These are phyloP conservation scores for Ustilago esculenta DNA, from an alignment of 1,284 basidiomycete species.

Conservation along the genomic window DNA sequence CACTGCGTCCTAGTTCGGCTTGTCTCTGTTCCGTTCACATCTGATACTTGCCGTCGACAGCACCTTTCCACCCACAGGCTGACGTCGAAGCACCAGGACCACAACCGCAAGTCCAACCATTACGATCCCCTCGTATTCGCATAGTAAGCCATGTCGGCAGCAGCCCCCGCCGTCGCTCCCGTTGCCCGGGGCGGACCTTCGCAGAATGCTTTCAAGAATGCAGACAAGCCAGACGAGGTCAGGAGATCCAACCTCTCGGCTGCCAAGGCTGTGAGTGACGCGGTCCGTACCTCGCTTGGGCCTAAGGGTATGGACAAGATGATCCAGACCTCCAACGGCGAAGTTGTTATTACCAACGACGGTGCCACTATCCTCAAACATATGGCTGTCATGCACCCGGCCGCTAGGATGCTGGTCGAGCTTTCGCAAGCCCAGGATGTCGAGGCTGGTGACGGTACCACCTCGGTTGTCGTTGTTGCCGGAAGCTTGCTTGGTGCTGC, in stretches of 20 bases:
- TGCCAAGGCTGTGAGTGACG: slow-evolving; percentile 89
- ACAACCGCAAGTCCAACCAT: too few species aligned
- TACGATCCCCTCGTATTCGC: too few species aligned
- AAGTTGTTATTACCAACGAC: slow-evolving; percentile 98
- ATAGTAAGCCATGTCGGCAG: slow-evolving; percentile 34
- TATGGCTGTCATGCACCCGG: slow-evolving; percentile 96
- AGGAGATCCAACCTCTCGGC: slow-evolving; percentile 62
- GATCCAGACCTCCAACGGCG: slow-evolving; percentile 97
- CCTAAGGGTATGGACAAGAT: slow-evolving; percentile 99
- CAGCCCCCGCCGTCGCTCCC: slow-evolving; percentile 40
- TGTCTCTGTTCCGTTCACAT: not conserved
- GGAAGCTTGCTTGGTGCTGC: slow-evolving; percentile 91
- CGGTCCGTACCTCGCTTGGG: slow-evolving; percentile 93
- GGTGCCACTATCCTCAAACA: slow-evolving; percentile 98
- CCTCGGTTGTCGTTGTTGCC: slow-evolving; percentile 94
- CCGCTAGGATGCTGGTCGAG: slow-evolving; percentile 96
- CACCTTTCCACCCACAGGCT: not conserved
- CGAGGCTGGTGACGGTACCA: slow-evolving; percentile 99
- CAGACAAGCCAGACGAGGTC: slow-evolving; percentile 67
- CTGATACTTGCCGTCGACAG: not conserved
- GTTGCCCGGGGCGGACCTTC: slow-evolving; percentile 27
- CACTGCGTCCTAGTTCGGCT: too few species aligned
- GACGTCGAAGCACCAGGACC: not conserved
- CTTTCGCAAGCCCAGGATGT: slow-evolving; percentile 97
- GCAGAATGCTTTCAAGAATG: slow-evolving; percentile 65